A percentile compares a stretch with the other conserved stretches of the same genome.
phyloP scores from a whole-genome alignment of 176 grass and related monocot species.

The Eragrostis curvula region DNA sequence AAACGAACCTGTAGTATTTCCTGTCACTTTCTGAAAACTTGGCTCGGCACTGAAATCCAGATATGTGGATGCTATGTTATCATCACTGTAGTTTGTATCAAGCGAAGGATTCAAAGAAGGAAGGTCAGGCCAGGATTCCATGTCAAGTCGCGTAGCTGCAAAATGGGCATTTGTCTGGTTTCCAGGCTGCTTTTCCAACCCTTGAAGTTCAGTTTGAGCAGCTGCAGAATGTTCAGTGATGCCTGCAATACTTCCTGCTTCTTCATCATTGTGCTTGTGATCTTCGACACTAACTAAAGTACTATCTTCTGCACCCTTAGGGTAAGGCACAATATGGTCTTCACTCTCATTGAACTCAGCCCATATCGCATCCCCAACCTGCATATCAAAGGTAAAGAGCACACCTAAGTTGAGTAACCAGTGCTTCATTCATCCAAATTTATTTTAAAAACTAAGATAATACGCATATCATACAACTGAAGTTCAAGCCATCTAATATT shows the following conservation, averaged over 20 bases:
- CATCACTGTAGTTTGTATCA: slow-evolving; percentile 62
- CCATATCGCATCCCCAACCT: slow-evolving; percentile 82
- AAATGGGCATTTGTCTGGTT: slow-evolving; percentile 52
- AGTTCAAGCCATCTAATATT: not conserved
- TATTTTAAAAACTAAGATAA: not conserved
- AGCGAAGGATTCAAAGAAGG: slow-evolving; percentile 72
- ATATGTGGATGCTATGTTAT: slow-evolving; percentile 59
- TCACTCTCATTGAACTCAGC: slow-evolving; percentile 70
- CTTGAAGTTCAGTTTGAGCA: slow-evolving; percentile 52
- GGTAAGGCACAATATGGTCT: slow-evolving; percentile 73
- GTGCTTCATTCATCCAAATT: not conserved
- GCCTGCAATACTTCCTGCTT: slow-evolving; percentile 20
- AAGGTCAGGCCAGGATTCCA: slow-evolving; percentile 87
- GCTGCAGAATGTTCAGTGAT: slow-evolving; percentile 48
- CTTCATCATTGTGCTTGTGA: slow-evolving; percentile 55
- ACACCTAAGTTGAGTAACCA: slow-evolving; percentile 1
- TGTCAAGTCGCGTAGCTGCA: slow-evolving; percentile 60
- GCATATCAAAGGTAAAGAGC: slow-evolving; percentile 40
- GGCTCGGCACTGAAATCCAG: slow-evolving; percentile 70
- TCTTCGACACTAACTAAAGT: slow-evolving; percentile 44
- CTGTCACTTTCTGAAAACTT: slow-evolving; percentile 60
- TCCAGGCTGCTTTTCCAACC: slow-evolving; percentile 58
- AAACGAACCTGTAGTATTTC: slow-evolving; percentile 46
- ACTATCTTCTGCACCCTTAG: slow-evolving; percentile 58
- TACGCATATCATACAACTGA: slow-evolving; percentile 8